These are phyloP conservation scores for Chalaropsis ovoidea DNA, from an alignment of 2,329 filamentous ascomycete genomes.

Conservation along the genomic window DNA sequence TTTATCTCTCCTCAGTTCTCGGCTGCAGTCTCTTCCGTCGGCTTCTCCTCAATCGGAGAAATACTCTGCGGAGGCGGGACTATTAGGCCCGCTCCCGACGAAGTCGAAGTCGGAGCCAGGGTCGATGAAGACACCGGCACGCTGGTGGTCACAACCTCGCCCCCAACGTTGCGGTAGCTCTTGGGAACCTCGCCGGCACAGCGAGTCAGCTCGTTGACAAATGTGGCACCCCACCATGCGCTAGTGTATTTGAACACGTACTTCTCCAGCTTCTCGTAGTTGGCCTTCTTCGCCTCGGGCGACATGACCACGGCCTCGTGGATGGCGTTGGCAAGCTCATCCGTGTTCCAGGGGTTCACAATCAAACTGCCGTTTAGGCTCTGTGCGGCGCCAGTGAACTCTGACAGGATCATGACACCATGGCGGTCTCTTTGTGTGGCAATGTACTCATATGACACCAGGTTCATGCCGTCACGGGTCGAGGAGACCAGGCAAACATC, in stretches of 20 bases:
- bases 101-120: not conserved
- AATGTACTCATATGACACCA: conserved; percentile 97
- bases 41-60: conserved; percentile 23
- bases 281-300: conserved; percentile 71
- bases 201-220: conserved; percentile 70
- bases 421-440: conserved; percentile 83
- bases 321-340: conserved; percentile 85
- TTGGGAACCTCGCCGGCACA: conserved; percentile 38
- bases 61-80: conserved; percentile 2
- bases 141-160: conserved; percentile 27
- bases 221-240: conserved; percentile 91
- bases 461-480: conserved; percentile 97
- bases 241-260: conserved; percentile 98
- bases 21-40: conserved; percentile 13
- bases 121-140: conserved; percentile 23
- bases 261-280: conserved; percentile 84
- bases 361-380: conserved; percentile 87
- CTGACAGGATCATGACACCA: conserved; percentile 87
- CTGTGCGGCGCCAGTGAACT: conserved; percentile 93
- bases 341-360: conserved; percentile 97
- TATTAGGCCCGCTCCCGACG: not conserved
- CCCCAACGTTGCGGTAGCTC: conserved; percentile 36
- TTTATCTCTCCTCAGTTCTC: not conserved
- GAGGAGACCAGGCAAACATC: conserved; percentile 89
- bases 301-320: conserved; percentile 96